phyloP scores from a whole-genome alignment of 345 rosid genomes.

The Euphorbia tirucalli region DNA sequence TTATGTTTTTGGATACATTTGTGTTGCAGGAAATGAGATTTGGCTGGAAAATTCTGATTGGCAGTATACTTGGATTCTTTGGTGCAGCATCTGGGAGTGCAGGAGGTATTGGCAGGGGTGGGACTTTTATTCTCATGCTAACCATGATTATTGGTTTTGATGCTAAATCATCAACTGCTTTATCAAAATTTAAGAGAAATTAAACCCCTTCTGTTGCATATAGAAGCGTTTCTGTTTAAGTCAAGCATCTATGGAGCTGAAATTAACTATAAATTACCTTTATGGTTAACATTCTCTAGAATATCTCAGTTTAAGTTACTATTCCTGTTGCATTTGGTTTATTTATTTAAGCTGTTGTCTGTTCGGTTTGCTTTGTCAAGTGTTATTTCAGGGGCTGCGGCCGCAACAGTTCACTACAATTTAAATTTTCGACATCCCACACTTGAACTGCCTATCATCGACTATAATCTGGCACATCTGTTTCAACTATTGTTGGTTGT shows the following conservation, averaged over 20 bases:
- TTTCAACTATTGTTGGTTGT: conserved; percentile 89
- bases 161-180: conserved; percentile 74
- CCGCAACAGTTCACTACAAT: conserved; percentile 76
- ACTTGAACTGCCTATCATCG: conserved; percentile 70
- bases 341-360: neutral
- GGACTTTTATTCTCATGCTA: conserved; percentile 86
- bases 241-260: neutral
- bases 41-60: conserved; percentile 66
- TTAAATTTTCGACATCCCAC: conserved; percentile 74
- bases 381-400: conserved; percentile 86
- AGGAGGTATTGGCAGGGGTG: conserved; percentile 92
- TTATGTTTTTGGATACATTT: neutral
- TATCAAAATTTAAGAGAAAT: conserved; percentile 68
- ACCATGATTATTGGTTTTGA: conserved; percentile 76
- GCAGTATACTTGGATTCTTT: conserved; percentile 64
- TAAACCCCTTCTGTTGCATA: neutral
- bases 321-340: neutral
- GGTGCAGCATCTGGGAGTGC: conserved; percentile 94
- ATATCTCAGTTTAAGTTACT: neutral
- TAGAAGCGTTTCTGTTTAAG: neutral
- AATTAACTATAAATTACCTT: neutral
- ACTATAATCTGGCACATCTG: conserved; percentile 74
- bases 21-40: conserved; percentile 59
- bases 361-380: conserved; percentile 39
- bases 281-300: too few species aligned